Conservation (phyloP, 2,329 filamentous ascomycete species). For the Paraphaeosphaeria sporulosa region DNA sequence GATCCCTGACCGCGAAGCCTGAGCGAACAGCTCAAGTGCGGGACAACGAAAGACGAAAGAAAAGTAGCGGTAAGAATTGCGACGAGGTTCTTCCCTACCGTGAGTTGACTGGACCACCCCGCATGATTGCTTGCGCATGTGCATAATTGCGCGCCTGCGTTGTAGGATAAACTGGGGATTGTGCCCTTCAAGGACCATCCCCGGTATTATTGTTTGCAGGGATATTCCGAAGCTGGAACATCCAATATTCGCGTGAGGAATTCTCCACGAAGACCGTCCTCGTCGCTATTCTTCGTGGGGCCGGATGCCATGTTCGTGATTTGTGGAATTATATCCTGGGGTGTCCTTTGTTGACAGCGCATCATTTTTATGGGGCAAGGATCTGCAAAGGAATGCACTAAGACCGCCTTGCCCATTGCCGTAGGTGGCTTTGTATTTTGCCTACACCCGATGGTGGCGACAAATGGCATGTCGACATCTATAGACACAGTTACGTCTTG, state of each 20-base stretch:
- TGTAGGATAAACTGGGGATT: neutral
- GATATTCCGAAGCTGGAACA: neutral
- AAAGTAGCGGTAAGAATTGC: neutral
- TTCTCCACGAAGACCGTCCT: neutral
- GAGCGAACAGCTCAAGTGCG: neutral
- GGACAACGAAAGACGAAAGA: neutral
- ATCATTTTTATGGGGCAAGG: neutral
- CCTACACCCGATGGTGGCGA: neutral
- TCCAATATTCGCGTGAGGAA: neutral
- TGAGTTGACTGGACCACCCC: neutral
- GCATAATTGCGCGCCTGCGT: slow-evolving; percentile 3
- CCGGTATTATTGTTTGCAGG: neutral
- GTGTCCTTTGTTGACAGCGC: neutral
- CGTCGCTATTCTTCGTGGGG: neutral
- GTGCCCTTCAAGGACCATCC: neutral
- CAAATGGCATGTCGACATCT: neutral
- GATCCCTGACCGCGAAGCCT: neutral
- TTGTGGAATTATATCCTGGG: neutral
- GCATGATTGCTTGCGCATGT: neutral
- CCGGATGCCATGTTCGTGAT: neutral
- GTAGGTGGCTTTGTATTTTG: neutral
- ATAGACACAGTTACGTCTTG: neutral
- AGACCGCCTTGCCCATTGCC: neutral
- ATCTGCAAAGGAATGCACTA: neutral
- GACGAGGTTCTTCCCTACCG: neutral